Evolutionary conservation across 495 filamentous ascomycete genomes (phyloP), one percentile per base, ranked within the genome.

Genomic region (Friedmanniomyces simplex): DNA sequence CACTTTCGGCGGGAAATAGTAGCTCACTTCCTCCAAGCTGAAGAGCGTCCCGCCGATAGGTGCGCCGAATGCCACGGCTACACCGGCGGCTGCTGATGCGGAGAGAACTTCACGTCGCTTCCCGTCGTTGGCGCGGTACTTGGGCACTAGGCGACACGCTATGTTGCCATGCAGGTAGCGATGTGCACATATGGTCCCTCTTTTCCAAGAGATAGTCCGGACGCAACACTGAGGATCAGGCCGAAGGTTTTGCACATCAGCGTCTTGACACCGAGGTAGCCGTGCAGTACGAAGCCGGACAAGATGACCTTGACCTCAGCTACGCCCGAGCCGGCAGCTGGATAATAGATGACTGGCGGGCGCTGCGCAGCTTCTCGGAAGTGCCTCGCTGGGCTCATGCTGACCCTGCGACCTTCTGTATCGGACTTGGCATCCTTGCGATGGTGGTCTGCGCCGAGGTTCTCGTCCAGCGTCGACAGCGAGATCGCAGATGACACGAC

Each of bases 121-220:
- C 52, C 84, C 93, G 66, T 97, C 93, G 63, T 98, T 98, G 61
- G 83, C 78, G 60, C 91, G 88, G 69, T 97, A 98, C 64, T 98
- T 98, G 50, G 78, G 73, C 66, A 98, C 97, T 45, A 97, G 61
- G 66, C 93, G 87, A 68, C 93, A 96, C 43, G 84, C 84, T 62
- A 98, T 94, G 60, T 98, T 98, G 48, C 93, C 93, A 98, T 82
- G 63, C 91, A 96, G 1, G 93, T 89, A 1, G 91, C 89, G 62
- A 97, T 96, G 71, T 98, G 93, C 24, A 98, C 93, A 70, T 93
- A 97, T 1, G 93, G 93, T 0, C 93, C 93, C 73, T 98, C 93
- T 70, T 98, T 98, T 12, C 93, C 93, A 37, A 98, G 73, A 67
- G 89, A 96, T 41, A 98, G 71, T 3, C 93, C 93, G 18, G 93